These are phyloP conservation scores for Clarireedia hainanense DNA, from an alignment of 2,329 filamentous ascomycete genomes.

Conservation along the genomic window DNA sequence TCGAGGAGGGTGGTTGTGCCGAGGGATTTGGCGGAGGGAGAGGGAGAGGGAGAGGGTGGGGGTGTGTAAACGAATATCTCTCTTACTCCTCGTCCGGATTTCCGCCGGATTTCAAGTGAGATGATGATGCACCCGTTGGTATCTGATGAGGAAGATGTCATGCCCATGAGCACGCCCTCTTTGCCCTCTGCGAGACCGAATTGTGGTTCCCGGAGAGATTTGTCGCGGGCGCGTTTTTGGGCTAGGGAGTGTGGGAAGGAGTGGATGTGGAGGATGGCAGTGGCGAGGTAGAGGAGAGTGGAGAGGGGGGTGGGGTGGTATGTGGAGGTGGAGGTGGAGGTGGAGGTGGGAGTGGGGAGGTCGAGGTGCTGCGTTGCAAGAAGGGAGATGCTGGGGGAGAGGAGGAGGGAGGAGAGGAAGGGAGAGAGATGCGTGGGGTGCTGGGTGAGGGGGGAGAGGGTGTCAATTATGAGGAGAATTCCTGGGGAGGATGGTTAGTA, in stretches of 20 bases:
- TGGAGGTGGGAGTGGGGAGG: constrained; percentile 48
- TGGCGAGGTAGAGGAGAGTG: constrained; percentile 77
- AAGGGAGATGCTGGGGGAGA: constrained; percentile 61
- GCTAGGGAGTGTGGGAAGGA: constrained; percentile 68
- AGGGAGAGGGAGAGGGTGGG: constrained; percentile 8
- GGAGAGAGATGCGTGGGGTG: constrained; percentile 50
- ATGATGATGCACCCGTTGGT: constrained; percentile 54
- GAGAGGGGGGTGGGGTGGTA: constrained; percentile 64
- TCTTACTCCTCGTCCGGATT: constrained; percentile 32
- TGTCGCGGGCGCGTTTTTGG: constrained; percentile 65
- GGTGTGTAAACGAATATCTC: constrained; percentile 54
- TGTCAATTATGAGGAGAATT: constrained; percentile 72
- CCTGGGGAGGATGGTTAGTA: constrained; percentile 36
- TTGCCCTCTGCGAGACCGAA: constrained; percentile 72
- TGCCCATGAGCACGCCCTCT: constrained; percentile 65
- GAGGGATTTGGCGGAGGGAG: constrained; percentile 1
- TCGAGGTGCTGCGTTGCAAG: constrained; percentile 79
- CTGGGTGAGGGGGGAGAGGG: constrained; percentile 58
- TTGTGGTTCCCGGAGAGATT: constrained; percentile 65
- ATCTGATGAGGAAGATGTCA: constrained; percentile 12
- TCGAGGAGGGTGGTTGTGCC: constrained; percentile 50
- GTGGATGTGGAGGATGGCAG: constrained; percentile 68
- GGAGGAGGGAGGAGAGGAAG: constrained; percentile 62
- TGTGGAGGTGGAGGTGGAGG: constrained; percentile 32
- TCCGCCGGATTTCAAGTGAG: constrained; percentile 77